These are phyloP conservation scores for Wickerhamiella sergipiensis DNA, from an alignment of 805 yeast genomes.

Conservation along the genomic window DNA sequence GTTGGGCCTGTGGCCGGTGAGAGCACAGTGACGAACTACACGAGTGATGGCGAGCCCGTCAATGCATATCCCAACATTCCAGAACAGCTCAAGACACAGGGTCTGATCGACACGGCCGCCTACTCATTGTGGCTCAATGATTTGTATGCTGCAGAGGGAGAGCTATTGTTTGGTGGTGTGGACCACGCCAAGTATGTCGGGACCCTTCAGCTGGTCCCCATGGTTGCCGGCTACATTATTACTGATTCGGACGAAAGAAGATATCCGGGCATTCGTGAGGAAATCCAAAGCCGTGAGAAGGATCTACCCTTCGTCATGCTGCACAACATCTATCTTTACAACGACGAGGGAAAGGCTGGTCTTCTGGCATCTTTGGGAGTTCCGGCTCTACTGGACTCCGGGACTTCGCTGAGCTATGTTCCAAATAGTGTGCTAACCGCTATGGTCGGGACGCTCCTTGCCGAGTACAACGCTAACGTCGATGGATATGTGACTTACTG, in stretches of 20 bases:
- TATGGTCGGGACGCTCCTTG: slow-evolving; percentile 24
- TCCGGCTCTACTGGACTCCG: slow-evolving; percentile 38
- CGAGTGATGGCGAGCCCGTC: slow-evolving; percentile 9
- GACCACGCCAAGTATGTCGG: slow-evolving; percentile 32
- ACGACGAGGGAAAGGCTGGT: slow-evolving; percentile 5
- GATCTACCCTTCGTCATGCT: neutral
- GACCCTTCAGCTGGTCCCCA: slow-evolving; percentile 23
- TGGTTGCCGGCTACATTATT: slow-evolving; percentile 7
- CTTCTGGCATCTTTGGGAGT: slow-evolving; percentile 6
- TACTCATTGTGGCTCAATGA: slow-evolving; percentile 35
- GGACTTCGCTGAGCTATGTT: slow-evolving; percentile 33
- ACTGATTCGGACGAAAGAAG: neutral
- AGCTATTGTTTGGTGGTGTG: slow-evolving; percentile 34
- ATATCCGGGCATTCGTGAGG: neutral
- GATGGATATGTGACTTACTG: slow-evolving; percentile 21
- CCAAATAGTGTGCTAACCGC: slow-evolving; percentile 24
- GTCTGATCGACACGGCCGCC: slow-evolving; percentile 30
- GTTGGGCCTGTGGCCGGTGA: slow-evolving; percentile 25
- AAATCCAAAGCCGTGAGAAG: neutral
- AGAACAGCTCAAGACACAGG: slow-evolving; percentile 35
- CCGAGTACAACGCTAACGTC: slow-evolving; percentile 25
- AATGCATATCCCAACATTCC: slow-evolving; percentile 52
- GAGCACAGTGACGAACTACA: slow-evolving; percentile 14
- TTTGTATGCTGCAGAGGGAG: slow-evolving; percentile 23
- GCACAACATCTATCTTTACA: neutral